Conservation (phyloP, 2,329 filamentous ascomycete species). For the Colletotrichum sansevieriae region DNA sequence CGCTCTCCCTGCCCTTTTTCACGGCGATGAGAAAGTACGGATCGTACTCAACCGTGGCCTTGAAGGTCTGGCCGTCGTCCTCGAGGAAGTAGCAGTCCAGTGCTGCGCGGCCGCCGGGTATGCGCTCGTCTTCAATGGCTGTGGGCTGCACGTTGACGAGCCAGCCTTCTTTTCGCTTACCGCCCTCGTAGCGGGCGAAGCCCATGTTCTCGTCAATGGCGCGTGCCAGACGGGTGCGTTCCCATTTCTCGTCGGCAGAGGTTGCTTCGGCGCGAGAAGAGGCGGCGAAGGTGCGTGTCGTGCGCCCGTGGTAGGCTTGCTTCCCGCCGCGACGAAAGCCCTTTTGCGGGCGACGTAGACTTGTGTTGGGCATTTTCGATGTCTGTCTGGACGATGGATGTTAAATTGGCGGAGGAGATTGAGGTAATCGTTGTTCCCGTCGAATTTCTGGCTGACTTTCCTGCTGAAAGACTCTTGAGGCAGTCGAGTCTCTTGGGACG, state of each 20-base stretch:
- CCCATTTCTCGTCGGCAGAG: constrained; percentile 92
- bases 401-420: neutral
- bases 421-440: constrained; percentile 18
- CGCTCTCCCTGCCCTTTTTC: constrained; percentile 87
- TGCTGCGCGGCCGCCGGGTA: constrained; percentile 86
- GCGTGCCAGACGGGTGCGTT: constrained; percentile 85
- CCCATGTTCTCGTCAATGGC: constrained; percentile 96
- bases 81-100: constrained; percentile 98
- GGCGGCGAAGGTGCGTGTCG: constrained; percentile 83
- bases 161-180: constrained; percentile 87
- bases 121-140: constrained; percentile 85
- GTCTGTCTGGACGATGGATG: constrained; percentile 37
- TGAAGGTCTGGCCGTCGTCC: constrained; percentile 90
- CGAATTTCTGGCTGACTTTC: constrained; percentile 20
- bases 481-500: constrained; percentile 19
- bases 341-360: constrained; percentile 71
- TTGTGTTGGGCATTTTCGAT: constrained; percentile 69
- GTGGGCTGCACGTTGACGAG: constrained; percentile 96
- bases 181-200: constrained; percentile 91
- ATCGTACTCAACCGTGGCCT: constrained; percentile 95
- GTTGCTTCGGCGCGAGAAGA: constrained; percentile 85
- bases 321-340: constrained; percentile 78
- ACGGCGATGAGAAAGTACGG: constrained; percentile 96
- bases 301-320: constrained; percentile 74
- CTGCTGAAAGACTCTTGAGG: neutral